Evolutionary conservation across 169 alveolate genomes (phyloP), one percentile per base, ranked within the genome.

Genomic region (Besnoitia besnoiti): DNA sequence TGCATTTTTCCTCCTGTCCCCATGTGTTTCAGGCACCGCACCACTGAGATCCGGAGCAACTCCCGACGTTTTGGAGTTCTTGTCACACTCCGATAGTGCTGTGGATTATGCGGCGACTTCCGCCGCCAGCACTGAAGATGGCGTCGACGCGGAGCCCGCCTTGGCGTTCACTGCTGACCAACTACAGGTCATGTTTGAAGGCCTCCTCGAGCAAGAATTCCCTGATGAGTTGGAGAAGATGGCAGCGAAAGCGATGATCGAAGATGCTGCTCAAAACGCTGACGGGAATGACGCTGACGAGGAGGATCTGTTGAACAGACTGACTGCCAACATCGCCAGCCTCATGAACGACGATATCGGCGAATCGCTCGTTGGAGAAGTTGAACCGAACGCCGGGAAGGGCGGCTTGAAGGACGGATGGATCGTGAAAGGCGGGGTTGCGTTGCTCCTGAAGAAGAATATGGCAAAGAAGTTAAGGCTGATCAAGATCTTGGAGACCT

Each of bases 381-480:
- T 55, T 27, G 73, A 55, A 33, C 27, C 73, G 73, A 33, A 55
- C 16, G 73, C 35, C 7, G 73, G 35, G 30, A 0, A 24, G 35
- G 73, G 73, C n/a, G 73, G 73, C 33, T n/a, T n/a, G n/a, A n/a
- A n/a, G n/a, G n/a, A n/a, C n/a, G n/a, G n/a, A n/a, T n/a, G n/a
- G n/a, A 12, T 16, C 21, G 73, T 27, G 30, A 27, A 55, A 55
- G 73, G 73, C 16, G 80, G 80, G 0, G 80, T 67, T n/a, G 14
- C 80, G 14, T 44, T 67, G 46, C 47, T 67, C 5, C 80, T 67
- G 80, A n/a, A 37, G 24, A 19, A 67, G 3, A 67, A 67, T 44
- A 67, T 67, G 80, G 80, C 80, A 37, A 67, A 67, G 80, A 67
- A 67, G 47, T 44, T 67, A 19, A n/a, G 80, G 46, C 80, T 67